phyloP scores from a whole-genome alignment of 257 asterid species.

The Datura wrightii region DNA sequence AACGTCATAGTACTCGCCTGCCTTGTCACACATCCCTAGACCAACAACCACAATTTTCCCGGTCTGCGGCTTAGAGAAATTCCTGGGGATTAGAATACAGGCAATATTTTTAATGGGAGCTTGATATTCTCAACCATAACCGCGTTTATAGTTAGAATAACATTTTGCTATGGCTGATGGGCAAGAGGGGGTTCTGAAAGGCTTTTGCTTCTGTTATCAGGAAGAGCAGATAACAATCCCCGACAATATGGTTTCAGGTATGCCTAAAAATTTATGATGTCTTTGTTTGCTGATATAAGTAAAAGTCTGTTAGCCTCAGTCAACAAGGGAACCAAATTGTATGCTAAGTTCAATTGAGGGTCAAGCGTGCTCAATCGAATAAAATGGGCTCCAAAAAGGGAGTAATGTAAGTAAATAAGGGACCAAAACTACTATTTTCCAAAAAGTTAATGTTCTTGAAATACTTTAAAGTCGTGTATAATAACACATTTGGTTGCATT shows the following conservation, averaged over 20 bases:
- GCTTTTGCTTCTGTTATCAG: not conserved
- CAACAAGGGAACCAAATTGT: not conserved
- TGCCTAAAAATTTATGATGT: not conserved
- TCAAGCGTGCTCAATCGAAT: not conserved
- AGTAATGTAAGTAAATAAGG: not conserved
- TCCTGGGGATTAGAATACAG: not conserved
- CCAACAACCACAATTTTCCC: not conserved
- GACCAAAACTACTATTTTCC: not conserved
- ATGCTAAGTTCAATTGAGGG: not conserved
- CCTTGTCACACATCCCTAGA: slow-evolving; percentile 1
- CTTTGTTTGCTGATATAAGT: slow-evolving; percentile 23
- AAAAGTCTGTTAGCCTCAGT: not conserved
- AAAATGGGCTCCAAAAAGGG: slow-evolving; percentile 12
- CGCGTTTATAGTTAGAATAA: not conserved
- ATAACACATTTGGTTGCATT: not conserved
- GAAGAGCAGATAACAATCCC: not conserved
- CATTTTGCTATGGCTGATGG: not conserved
- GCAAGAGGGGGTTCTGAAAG: not conserved
- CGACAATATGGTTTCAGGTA: not conserved
- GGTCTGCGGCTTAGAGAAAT: not conserved
- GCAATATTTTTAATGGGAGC: not conserved
- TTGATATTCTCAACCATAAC: slow-evolving; percentile 7
- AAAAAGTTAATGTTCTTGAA: not conserved
- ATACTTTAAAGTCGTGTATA: not conserved
- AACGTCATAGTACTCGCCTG: not conserved